A percentile compares a stretch with the other conserved stretches of the same genome.
Evolutionary conservation across 306 rosid species (phyloP).

Genomic region (Malus orientalis): DNA sequence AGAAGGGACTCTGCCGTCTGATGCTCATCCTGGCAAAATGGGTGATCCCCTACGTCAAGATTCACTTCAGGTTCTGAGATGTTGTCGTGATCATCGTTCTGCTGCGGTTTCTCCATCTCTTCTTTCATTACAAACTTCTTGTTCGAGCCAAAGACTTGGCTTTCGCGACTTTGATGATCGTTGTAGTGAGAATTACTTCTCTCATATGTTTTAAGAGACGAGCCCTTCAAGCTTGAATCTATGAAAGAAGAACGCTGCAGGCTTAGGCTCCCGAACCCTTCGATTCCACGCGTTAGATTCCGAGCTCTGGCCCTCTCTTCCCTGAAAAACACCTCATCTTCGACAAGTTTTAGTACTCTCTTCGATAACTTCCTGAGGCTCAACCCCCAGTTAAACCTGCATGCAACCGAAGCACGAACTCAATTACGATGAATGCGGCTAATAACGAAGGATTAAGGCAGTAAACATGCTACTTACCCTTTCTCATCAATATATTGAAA

Average conservation of each 20-base stretch:
- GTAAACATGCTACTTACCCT: slow-evolving; percentile 31
- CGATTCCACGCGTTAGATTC: slow-evolving; percentile 41
- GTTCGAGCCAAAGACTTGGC: not conserved
- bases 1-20: slow-evolving; percentile 31
- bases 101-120: not conserved
- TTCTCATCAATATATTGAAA: slow-evolving; percentile 56
- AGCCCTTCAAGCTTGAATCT: slow-evolving; percentile 18
- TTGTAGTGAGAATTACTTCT: slow-evolving; percentile 33
- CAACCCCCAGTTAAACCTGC: slow-evolving; percentile 73
- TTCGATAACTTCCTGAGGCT: slow-evolving; percentile 42
- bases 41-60: slow-evolving; percentile 23
- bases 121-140: not conserved
- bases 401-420: not conserved
- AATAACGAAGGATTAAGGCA: not conserved
- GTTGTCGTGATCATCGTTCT: not conserved
- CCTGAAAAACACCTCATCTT: slow-evolving; percentile 21
- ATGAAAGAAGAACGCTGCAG: slow-evolving; percentile 11
- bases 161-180: slow-evolving; percentile 7
- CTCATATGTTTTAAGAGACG: slow-evolving; percentile 17
- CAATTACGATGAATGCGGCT: not conserved
- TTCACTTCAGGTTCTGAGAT: slow-evolving; percentile 3
- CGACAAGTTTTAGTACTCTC: slow-evolving; percentile 40
- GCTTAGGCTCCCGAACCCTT: slow-evolving; percentile 67
- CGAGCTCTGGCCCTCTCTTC: slow-evolving; percentile 56
- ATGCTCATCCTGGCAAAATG: slow-evolving; percentile 33